Conservation (phyloP, 257 asterid genomes). For the Solanum pinnatisectum region DNA sequence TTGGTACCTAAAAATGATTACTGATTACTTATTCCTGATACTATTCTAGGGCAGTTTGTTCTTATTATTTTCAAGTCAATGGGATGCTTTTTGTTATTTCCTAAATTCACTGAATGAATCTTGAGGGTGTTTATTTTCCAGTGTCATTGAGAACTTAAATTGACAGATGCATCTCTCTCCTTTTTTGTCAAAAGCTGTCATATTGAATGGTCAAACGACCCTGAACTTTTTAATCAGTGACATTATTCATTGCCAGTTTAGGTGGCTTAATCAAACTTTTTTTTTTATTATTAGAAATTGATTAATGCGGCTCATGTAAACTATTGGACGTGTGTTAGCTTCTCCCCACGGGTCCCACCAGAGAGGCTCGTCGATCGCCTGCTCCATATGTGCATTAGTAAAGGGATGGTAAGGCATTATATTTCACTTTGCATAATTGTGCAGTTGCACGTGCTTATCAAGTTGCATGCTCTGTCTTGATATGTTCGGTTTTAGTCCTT, state of each 20-base stretch:
- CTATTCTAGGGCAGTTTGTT: neutral
- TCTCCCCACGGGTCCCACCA: slow-evolving; percentile 13
- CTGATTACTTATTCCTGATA: neutral
- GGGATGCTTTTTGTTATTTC: neutral
- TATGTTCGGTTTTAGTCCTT: slow-evolving; percentile 31
- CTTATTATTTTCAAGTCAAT: neutral
- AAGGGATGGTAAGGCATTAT: slow-evolving; percentile 59
- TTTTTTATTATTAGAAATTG: slow-evolving; percentile 52
- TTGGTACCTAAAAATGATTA: no score
- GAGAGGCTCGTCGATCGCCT: slow-evolving; percentile 26
- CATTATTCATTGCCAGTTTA: neutral
- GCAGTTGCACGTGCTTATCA: neutral
- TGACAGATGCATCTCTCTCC: neutral
- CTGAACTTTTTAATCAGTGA: neutral
- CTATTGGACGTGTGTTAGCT: slow-evolving; percentile 56
- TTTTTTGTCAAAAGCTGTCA: neutral
- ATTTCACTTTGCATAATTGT: neutral
- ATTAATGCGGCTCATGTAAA: slow-evolving; percentile 50
- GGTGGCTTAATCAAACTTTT: no score
- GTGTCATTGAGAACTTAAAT: neutral
- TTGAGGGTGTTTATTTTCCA: neutral
- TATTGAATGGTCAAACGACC: neutral
- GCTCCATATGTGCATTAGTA: slow-evolving; percentile 47
- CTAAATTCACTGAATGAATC: neutral
- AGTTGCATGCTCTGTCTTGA: neutral